A percentile compares a stretch with the other conserved stretches of the same genome.
These are phyloP conservation scores for Omphalotus guepiniiformis DNA, from an alignment of 768 basidiomycete genomes.

Conservation along the genomic window DNA sequence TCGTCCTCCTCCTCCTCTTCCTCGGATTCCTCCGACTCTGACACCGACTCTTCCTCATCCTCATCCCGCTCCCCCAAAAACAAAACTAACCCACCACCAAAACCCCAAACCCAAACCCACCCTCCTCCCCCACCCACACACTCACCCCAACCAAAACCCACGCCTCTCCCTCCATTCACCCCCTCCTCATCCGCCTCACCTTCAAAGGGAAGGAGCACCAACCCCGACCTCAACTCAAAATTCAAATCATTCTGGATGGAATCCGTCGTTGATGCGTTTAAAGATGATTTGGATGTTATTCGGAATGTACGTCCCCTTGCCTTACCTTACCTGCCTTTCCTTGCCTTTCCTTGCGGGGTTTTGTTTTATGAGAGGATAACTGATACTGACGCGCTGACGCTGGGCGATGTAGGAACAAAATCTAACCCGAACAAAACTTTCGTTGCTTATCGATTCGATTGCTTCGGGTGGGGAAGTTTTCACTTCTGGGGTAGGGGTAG, in stretches of 20 bases:
- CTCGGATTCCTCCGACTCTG: slow-evolving; percentile 8
- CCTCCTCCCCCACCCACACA: slow-evolving; percentile 17
- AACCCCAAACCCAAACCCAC: slow-evolving; percentile 11
- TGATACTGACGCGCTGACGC: too few species aligned
- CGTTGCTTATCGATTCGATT: slow-evolving; percentile 77
- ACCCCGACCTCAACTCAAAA: slow-evolving; percentile 54
- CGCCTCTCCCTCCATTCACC: slow-evolving; percentile 52
- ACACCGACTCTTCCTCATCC: too few species aligned
- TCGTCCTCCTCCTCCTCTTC: slow-evolving; percentile 20
- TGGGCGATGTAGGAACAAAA: slow-evolving; percentile 61
- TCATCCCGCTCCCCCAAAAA: slow-evolving; percentile 6
- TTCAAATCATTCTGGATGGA: slow-evolving; percentile 89
- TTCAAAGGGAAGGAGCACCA: too few species aligned
- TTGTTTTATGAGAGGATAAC: too few species aligned
- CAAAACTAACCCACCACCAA: slow-evolving; percentile 10
- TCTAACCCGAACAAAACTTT: slow-evolving; percentile 61
- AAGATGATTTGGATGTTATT: slow-evolving; percentile 76
- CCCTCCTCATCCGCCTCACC: too few species aligned
- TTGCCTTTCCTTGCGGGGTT: too few species aligned
- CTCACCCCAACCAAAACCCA: slow-evolving; percentile 37
- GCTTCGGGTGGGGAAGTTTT: slow-evolving; percentile 77
- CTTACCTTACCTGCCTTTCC: too few species aligned
- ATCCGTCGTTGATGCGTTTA: slow-evolving; percentile 76
- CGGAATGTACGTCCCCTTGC: slow-evolving; percentile 53
- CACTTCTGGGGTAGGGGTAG: too few species aligned